A percentile compares a stretch with the other conserved stretches of the same genome.
phyloP scores from a whole-genome alignment of 768 basidiomycete species.

The Leccinum olivaceopallidum region DNA sequence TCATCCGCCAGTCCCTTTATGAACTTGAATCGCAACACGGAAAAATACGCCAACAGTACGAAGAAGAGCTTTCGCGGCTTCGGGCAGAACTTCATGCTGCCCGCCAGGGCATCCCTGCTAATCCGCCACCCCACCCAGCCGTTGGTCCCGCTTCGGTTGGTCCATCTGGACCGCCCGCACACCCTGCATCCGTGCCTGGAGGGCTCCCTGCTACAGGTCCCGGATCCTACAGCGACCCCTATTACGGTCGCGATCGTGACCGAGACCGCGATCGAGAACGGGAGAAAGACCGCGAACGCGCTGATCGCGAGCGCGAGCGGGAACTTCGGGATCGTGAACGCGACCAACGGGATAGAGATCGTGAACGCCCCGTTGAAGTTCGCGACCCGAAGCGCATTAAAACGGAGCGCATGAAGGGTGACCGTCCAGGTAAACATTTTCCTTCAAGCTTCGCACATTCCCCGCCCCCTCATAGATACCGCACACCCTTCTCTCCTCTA shows the following conservation, averaged over 20 bases:
- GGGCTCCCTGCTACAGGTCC: conserved; percentile 31
- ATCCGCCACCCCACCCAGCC: conserved; percentile 36
- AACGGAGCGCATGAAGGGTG: conserved; percentile 47
- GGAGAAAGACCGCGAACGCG: conserved; percentile 42
- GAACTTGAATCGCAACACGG: conserved; percentile 89
- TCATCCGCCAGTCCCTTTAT: conserved; percentile 87
- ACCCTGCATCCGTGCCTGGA: conserved; percentile 32
- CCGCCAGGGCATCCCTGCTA: conserved; percentile 40
- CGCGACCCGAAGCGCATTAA: conserved; percentile 65
- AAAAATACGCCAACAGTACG: conserved; percentile 84
- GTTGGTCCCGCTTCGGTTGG: conserved; percentile 36
- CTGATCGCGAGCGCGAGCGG: conserved; percentile 37
- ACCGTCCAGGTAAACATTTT: conserved; percentile 42
- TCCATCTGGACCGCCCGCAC: conserved; percentile 35
- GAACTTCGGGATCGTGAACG: conserved; percentile 39
- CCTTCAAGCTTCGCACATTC: conserved; percentile 28
- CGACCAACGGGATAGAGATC: conserved; percentile 43
- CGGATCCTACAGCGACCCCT: conserved; percentile 37
- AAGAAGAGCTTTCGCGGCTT: conserved; percentile 76
- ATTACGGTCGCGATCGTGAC: conserved; percentile 40
- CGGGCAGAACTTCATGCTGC: conserved; percentile 64
- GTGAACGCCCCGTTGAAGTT: conserved; percentile 47
- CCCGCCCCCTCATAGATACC: conserved; percentile 35
- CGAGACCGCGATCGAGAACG: conserved; percentile 42
- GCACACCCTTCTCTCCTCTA: conserved; percentile 24